Conservation (phyloP, 495 filamentous ascomycete genomes). For the Daldinia grandis region DNA sequence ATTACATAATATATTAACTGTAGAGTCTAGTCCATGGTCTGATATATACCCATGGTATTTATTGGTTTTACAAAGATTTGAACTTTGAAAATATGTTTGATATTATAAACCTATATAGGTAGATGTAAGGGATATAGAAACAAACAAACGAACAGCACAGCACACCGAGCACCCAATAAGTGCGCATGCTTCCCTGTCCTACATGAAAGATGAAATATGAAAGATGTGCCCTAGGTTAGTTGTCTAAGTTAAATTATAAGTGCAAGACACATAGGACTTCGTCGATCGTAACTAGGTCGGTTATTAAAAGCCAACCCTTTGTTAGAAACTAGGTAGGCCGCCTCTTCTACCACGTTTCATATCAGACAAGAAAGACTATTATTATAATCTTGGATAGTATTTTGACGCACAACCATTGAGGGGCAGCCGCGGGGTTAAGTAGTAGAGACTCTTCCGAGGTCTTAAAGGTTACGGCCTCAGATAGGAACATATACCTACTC, state of each 20-base stretch:
- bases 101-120: background rate
- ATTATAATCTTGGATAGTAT: background rate
- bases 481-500: too few species aligned
- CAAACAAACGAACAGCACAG: background rate
- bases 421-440: too few species aligned
- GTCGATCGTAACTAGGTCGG: background rate
- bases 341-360: background rate
- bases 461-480: too few species aligned
- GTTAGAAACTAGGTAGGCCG: background rate
- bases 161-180: background rate
- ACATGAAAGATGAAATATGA: background rate
- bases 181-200: background rate
- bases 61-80: background rate
- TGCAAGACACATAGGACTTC: background rate
- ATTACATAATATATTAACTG: background rate
- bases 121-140: background rate
- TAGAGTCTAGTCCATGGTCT: background rate
- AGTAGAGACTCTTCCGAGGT: too few species aligned
- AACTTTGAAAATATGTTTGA: background rate
- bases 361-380: background rate
- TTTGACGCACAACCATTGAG: background rate
- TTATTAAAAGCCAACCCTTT: conserved; percentile 2
- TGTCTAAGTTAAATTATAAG: background rate
- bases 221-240: background rate
- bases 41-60: background rate